Conservation (phyloP, 495 filamentous ascomycete species). For the Lentithecium fluviatile region DNA sequence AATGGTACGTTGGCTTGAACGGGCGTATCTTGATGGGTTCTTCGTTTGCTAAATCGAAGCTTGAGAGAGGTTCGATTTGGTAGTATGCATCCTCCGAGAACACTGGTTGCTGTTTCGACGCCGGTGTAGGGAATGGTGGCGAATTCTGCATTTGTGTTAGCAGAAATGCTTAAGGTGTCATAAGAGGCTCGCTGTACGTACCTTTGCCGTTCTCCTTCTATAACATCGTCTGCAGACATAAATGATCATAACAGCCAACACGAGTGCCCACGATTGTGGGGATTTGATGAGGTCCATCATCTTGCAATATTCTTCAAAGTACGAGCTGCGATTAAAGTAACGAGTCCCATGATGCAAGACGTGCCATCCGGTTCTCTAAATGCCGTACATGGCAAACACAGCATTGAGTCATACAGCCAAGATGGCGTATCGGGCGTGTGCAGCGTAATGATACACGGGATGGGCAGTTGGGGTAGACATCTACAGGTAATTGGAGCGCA, state of each 20-base stretch:
- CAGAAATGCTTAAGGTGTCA: neutral
- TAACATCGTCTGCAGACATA: conserved; percentile 1
- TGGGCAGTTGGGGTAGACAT: too few species aligned
- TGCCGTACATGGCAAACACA: too few species aligned
- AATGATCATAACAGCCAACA: conserved; percentile 6
- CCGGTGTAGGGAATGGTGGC: neutral
- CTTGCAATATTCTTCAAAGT: neutral
- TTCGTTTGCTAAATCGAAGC: conserved; percentile 61
- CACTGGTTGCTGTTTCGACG: neutral
- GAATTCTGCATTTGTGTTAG: neutral
- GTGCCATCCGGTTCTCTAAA: too few species aligned
- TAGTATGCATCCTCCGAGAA: conserved; percentile 32
- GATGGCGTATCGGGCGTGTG: neutral
- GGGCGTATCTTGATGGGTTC: conserved; percentile 62
- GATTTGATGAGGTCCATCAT: neutral
- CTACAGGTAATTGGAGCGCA: neutral
- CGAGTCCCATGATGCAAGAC: too few species aligned
- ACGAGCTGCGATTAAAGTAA: too few species aligned
- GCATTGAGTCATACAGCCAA: too few species aligned
- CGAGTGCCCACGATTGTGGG: conserved; percentile 7
- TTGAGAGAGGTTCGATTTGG: conserved; percentile 53
- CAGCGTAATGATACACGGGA: too few species aligned
- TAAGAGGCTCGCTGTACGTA: neutral
- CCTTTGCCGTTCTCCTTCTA: neutral
- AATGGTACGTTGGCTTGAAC: conserved; percentile 69